These are phyloP conservation scores for Chlamydomonas sp. DNA, from an alignment of 139 green algal genomes.

Conservation along the genomic window DNA sequence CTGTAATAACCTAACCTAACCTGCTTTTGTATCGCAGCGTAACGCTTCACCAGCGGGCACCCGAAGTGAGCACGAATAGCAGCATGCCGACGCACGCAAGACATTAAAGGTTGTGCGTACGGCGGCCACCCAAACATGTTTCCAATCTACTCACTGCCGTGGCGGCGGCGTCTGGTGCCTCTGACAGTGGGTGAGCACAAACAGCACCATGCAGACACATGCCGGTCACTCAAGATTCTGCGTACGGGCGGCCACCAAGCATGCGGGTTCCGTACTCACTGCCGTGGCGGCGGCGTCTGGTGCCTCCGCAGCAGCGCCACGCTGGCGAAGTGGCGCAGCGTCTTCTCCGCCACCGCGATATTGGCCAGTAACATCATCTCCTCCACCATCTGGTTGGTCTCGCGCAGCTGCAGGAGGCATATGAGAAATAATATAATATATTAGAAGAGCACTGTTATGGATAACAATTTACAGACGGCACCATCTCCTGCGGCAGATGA, in stretches of 20 bases:
- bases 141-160: not conserved
- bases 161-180: slow-evolving; percentile 19
- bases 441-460: no score
- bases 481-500: no score
- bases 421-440: no score
- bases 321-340: slow-evolving; percentile 79
- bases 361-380: slow-evolving; percentile 99
- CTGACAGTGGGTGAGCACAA: not conserved
- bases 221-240: not conserved
- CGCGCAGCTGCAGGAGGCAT: slow-evolving; percentile 60
- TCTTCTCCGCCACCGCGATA: slow-evolving; percentile 87
- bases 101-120: not conserved
- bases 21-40: no score
- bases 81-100: no score
- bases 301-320: slow-evolving; percentile 71
- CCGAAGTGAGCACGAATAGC: no score
- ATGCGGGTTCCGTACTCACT: slow-evolving; percentile 37
- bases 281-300: slow-evolving; percentile 68
- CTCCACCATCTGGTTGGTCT: slow-evolving; percentile 98
- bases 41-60: no score
- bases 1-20: no score
- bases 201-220: not conserved
- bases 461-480: no score
- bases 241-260: not conserved
- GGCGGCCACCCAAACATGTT: not conserved